Conservation (phyloP, 495 filamentous ascomycete species). For the Daldinia grandis region DNA sequence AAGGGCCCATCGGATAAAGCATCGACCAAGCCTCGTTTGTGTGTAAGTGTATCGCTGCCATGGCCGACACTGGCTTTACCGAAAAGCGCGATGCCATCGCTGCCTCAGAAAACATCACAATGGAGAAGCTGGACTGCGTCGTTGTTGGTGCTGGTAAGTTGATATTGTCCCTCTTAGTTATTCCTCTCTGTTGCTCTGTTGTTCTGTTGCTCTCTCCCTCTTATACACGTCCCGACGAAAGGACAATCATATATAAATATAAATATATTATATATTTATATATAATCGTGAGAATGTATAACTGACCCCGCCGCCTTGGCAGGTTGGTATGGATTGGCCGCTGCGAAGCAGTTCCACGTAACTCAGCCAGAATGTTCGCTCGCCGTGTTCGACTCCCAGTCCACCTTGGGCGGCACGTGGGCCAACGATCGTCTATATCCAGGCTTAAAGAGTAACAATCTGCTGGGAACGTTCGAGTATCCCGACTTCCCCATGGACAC, state of each 20-base stretch:
- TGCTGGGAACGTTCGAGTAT: conserved; percentile 71
- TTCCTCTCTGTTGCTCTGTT: too few species aligned
- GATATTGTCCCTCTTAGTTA: background rate
- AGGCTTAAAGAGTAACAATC: conserved; percentile 68
- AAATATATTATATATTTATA: background rate
- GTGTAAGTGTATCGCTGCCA: conserved; percentile 27
- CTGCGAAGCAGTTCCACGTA: conserved; percentile 53
- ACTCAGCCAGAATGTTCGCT: conserved; percentile 51
- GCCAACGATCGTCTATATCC: conserved; percentile 68
- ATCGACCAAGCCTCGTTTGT: conserved; percentile 12
- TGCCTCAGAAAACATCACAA: conserved; percentile 34
- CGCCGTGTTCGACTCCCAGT: conserved; percentile 50
- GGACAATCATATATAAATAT: background rate
- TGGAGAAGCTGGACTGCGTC: conserved; percentile 56
- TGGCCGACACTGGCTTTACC: conserved; percentile 18
- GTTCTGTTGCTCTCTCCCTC: too few species aligned
- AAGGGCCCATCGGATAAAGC: conserved; percentile 20
- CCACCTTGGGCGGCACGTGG: conserved; percentile 74
- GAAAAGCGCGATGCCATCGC: conserved; percentile 28
- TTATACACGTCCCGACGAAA: background rate
- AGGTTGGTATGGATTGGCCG: conserved; percentile 56
- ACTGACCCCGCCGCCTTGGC: conserved; percentile 12
- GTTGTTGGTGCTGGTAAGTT: conserved; percentile 57
- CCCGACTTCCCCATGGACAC: conserved; percentile 76
- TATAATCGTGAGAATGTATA: background rate